Evolutionary conservation across 768 basidiomycete species (phyloP), one percentile per base, ranked within the genome.

Genomic region (Phylloporus sp.): DNA sequence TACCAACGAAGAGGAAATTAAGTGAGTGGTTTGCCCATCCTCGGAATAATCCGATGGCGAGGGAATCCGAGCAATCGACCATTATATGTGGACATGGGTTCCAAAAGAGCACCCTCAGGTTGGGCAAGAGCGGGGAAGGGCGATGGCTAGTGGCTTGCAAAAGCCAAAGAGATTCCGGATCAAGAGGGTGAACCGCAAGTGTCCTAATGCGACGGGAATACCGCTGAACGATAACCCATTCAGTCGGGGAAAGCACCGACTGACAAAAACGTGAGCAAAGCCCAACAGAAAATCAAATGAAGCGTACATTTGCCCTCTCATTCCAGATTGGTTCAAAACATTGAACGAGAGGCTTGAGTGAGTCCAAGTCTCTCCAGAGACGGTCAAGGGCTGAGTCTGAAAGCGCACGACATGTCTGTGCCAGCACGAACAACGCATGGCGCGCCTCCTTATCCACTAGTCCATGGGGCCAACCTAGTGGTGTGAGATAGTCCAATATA

Each of bases 31-130:
- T 22, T n/a, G 52, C 36, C 12, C 39, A 15, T 10, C 11, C 29
- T 11, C 28, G 36, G 8, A 52, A 22, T 10, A 39, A n/a, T 6
- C 10, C 2, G 31, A 11, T 23, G 23, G 35, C 35, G 13, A 16
- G 11, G 16, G 4, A 41, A 9, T 5, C 11, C 15, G 31, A 10
- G 16, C 13, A 16, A 10, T 32, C 13, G 31, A 32, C 31, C 15
- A 29, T 9, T 29, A 8, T 11, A 29, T 29, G 28, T 11, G 9
- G 28, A n/a, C 12, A 29, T 16, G 20, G 26, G 13, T 1, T 0
- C 50, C 50, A 53, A n/a, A 3, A 5, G 35, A 47, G 52, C 23
- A 16, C 15, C 13, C n/a, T 54, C 51, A 54, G 12, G 18, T 44
- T 54, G 12, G 54, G 45, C 2, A 39, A 45, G 31, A 32, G 15